Base-by-base conservation (phyloP, 225 moss, liverwort and hornwort species). In the Asterella californica region DNA sequence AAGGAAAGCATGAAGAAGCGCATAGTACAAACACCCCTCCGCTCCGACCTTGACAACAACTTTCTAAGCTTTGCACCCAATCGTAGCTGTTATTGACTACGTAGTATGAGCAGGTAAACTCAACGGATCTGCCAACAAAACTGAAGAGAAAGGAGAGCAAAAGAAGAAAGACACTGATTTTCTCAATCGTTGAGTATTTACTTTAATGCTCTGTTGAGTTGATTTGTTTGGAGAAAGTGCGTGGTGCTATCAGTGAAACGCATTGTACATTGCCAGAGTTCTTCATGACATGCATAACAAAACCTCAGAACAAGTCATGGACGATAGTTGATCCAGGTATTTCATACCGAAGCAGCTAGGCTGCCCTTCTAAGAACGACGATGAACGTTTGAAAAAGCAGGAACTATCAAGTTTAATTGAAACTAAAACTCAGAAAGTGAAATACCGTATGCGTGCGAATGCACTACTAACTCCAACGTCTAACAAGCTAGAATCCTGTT, bases 181-280 rank as follows among this genome's bases (percentile, higher is more conserved):
- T 32, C 27, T n/a, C 64, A 12, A 64, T n/a, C 64, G 64, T 64
- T 64, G 64, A 64, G 64, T 64, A 32, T 64, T 64, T 64, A 64
- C 64, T 64, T 64, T 32, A 64, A 64, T n/a, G 27, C 27, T 64
- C 27, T 64, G 64, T 64, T 64, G 64, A 64, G 64, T 64, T 64
- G 64, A 64, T 64, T 29, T 64, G 64, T 64, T 64, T 64, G 27
- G 27, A 64, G 30, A 64, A n/a, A 64, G 30, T 27, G 64, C 25
- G 64, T 64, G 30, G 64, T 64, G 27, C 25, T 27, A 64, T 64
- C 64, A 64, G 14, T 64, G 29, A 64, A 64, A 64, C 30, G 29
- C 64, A 64, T 64, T 64, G 64, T 64, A 64, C 64, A 64, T 64
- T 64, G 64, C 64, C 64, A 64, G 27, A 29, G 64, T 64, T 64